Conservation (phyloP, 192 early-diverging fungal species). For the Umbelopsis isabellina region DNA sequence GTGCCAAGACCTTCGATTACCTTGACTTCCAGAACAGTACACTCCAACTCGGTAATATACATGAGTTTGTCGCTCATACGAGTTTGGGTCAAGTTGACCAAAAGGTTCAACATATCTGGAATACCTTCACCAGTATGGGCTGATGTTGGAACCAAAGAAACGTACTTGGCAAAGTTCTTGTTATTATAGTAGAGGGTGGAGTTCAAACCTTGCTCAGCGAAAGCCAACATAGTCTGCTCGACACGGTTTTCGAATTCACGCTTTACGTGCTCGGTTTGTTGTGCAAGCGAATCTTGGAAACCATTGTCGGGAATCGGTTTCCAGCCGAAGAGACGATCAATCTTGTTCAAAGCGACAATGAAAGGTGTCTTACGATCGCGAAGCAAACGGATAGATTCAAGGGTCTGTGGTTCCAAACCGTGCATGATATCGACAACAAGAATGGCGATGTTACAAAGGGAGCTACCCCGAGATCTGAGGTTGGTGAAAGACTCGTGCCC, state of each 20-base stretch:
- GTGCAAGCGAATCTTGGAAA: slow-evolving; percentile 75
- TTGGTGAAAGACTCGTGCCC: slow-evolving; percentile 99
- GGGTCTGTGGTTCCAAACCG: slow-evolving; percentile 97
- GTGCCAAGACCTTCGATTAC: slow-evolving; percentile 98
- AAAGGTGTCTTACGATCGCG: slow-evolving; percentile 95
- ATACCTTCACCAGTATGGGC: slow-evolving; percentile 99
- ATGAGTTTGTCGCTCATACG: slow-evolving; percentile 94
- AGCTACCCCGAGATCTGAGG: slow-evolving; percentile 92
- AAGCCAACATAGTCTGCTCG: slow-evolving; percentile 74
- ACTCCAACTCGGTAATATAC: slow-evolving; percentile 95
- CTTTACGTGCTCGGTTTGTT: slow-evolving; percentile 73
- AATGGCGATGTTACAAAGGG: slow-evolving; percentile 98
- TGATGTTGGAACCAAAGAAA: slow-evolving; percentile 96
- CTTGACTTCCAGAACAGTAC: slow-evolving; percentile 99
- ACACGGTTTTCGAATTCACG: slow-evolving; percentile 88
- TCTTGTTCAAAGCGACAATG: slow-evolving; percentile 99
- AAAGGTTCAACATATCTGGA: slow-evolving; percentile 92
- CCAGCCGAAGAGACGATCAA: slow-evolving; percentile 97
- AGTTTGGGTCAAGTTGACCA: slow-evolving; percentile 90
- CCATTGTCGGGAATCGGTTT: slow-evolving; percentile 80
- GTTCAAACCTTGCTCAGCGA: slow-evolving; percentile 98
- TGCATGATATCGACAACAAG: slow-evolving; percentile 99
- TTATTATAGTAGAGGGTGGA: slow-evolving; percentile 93
- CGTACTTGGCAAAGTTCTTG: slow-evolving; percentile 92
- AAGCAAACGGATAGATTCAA: slow-evolving; percentile 91